Evolutionary conservation across 2,329 filamentous ascomycete genomes (phyloP), one percentile per base, ranked within the genome.

Genomic region (Fusarium longipes): DNA sequence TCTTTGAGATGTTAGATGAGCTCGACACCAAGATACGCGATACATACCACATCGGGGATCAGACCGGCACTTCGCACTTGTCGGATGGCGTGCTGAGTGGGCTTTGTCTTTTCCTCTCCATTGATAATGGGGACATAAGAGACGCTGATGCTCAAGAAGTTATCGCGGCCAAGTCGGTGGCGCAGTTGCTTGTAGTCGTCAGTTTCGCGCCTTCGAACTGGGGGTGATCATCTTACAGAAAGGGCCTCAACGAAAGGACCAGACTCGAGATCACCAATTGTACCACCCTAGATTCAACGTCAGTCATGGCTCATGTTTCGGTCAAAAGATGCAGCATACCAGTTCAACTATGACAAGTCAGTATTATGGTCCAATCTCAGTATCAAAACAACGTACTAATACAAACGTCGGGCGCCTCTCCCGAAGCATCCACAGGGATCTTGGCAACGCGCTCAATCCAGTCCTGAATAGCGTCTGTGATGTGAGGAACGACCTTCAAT

Each of bases 81-180:
- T 75, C 90, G 90, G 73, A 98, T 93, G 25, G 95, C 93, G 73
- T 93, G 89, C 78, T 99, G 96, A 0, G 96, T 99, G 0, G 96
- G 96, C 82, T 98, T 98, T 11, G 94, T 98, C 87, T 98, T 98
- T 79, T 97, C 89, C 83, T 98, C 86, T 39, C 86, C 85, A 58
- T 85, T 70, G 27, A 72, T 73, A 55, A 95, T 86, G 2, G 94
- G 96, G 32, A 98, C 90, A 72, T 94, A 92, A 6, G 91, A 93
- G 65, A 97, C 95, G 79, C 93, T 90, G 70, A 97, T 96, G 77
- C 93, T 91, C 76, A 94, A 81, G 78, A 97, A 96, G 81, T 97
- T 95, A 76, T 88, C 86, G 75, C 87, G 89, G 71, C 91, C 92
- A 24, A 87, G 89, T 65, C 89, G 86, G 70, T 91, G 84, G 70